Evolutionary conservation across 192 early-diverging fungal genomes (phyloP).

Genomic region (Backusella tuberculispora): DNA sequence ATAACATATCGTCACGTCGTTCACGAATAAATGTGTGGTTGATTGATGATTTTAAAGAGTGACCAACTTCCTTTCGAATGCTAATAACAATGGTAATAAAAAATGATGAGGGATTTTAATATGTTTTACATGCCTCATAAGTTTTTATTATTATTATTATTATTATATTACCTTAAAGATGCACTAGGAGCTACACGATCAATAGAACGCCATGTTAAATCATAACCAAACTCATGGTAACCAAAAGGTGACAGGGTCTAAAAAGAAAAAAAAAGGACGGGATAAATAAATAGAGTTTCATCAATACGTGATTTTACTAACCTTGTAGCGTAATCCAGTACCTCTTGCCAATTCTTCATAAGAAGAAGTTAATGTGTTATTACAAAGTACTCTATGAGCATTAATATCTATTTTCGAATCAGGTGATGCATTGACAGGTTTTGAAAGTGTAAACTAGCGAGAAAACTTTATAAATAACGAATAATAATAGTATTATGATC

Average conservation of each 20-base stretch:
- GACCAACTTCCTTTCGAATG: constrained; percentile 42
- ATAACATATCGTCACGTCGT: constrained; percentile 75
- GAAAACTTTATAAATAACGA: constrained; percentile 21
- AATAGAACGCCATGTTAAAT: constrained; percentile 79
- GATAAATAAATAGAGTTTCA: not conserved
- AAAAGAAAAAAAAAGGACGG: not conserved
- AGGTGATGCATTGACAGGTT: constrained; percentile 76
- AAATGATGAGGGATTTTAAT: not conserved
- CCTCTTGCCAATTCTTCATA: constrained; percentile 77
- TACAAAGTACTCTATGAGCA: constrained; percentile 66
- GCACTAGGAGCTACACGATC: constrained; percentile 59
- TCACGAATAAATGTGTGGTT: constrained; percentile 71
- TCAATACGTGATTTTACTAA: constrained; percentile 26
- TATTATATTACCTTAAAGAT: constrained; percentile 54
- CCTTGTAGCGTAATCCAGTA: constrained; percentile 58
- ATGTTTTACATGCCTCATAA: no score
- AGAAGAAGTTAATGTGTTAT: constrained; percentile 65
- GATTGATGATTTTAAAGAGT: constrained; percentile 79
- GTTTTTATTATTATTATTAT: not conserved
- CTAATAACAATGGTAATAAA: constrained; percentile 17
- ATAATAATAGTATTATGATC: not conserved
- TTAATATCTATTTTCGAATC: constrained; percentile 65
- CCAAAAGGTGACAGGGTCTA: constrained; percentile 52
- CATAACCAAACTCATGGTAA: constrained; percentile 72
- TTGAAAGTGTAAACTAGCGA: constrained; percentile 59